Evolutionary conservation across 2,329 filamentous ascomycete genomes (phyloP).

Genomic region (Clonostachys chloroleuca): DNA sequence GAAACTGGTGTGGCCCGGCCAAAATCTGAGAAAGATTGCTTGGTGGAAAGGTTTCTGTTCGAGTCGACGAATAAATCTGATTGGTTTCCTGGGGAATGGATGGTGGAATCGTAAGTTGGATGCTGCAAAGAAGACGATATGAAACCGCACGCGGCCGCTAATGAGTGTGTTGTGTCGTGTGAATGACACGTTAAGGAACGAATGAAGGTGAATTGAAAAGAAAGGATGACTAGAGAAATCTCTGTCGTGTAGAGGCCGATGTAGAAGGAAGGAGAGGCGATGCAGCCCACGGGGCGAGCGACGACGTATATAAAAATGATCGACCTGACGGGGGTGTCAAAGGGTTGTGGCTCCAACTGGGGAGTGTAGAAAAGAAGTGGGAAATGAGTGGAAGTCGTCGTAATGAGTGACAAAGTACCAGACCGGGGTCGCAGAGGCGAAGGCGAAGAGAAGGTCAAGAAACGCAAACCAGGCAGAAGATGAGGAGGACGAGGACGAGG

Average conservation of each 20-base stretch:
- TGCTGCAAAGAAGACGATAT: background rate
- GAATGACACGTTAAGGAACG: too few species aligned
- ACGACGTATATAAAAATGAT: background rate
- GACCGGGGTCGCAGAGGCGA: too few species aligned
- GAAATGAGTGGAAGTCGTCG: too few species aligned
- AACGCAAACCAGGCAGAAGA: too few species aligned
- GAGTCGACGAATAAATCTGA: background rate
- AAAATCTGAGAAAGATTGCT: background rate
- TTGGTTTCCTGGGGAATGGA: background rate
- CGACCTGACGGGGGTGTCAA: background rate
- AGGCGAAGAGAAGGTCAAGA: too few species aligned
- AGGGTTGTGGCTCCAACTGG: background rate
- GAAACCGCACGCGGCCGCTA: too few species aligned
- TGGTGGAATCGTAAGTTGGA: too few species aligned
- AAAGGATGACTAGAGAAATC: background rate
- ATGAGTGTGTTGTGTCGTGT: too few species aligned
- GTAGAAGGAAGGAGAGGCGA: background rate
- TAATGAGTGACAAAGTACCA: too few species aligned
- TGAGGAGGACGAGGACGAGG: too few species aligned
- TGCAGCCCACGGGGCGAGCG: background rate
- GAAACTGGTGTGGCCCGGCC: background rate
- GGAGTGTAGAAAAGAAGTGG: too few species aligned
- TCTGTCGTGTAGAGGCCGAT: background rate
- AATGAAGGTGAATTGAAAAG: background rate
- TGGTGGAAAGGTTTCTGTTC: background rate